phyloP scores from a whole-genome alignment of 129 eudicot genomes.

The Chrysanthemum makinoi region DNA sequence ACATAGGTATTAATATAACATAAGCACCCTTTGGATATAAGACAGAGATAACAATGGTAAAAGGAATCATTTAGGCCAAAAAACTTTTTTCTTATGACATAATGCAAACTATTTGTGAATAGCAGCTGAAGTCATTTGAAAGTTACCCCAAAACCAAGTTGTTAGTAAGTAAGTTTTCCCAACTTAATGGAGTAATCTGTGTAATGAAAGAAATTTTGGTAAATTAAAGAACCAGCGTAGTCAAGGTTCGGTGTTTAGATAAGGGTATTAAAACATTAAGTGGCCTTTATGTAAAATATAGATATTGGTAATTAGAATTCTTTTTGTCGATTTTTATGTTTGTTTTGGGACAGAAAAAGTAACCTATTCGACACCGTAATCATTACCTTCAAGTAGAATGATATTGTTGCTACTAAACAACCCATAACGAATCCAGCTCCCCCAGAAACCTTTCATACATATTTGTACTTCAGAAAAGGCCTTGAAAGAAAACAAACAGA shows the following conservation, averaged over 20 bases:
- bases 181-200: constrained; percentile 30
- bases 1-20: constrained; percentile 27
- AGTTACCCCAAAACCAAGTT: constrained; percentile 23
- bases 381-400: constrained; percentile 23
- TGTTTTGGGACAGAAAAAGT: too few relatives aligned
- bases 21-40: constrained; percentile 46
- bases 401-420: constrained; percentile 54
- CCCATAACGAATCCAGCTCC: constrained; percentile 62
- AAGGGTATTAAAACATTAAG: not conserved
- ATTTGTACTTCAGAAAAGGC: not conserved
- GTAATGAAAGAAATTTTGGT: constrained; percentile 25
- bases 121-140: constrained; percentile 25
- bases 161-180: constrained; percentile 31
- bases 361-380: constrained; percentile 2
- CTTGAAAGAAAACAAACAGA: not conserved
- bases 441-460: constrained; percentile 60
- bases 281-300: not conserved
- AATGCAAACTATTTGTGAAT: constrained; percentile 36
- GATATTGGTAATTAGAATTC: too few relatives aligned
- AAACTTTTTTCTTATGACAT: constrained; percentile 29
- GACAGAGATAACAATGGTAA: constrained; percentile 47
- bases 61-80: constrained; percentile 48
- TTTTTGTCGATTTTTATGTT: too few relatives aligned
- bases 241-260: not conserved
- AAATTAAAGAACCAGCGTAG: not conserved